Base-by-base conservation (phyloP, 148 eudicot genomes). In the Spergularia bocconei region DNA sequence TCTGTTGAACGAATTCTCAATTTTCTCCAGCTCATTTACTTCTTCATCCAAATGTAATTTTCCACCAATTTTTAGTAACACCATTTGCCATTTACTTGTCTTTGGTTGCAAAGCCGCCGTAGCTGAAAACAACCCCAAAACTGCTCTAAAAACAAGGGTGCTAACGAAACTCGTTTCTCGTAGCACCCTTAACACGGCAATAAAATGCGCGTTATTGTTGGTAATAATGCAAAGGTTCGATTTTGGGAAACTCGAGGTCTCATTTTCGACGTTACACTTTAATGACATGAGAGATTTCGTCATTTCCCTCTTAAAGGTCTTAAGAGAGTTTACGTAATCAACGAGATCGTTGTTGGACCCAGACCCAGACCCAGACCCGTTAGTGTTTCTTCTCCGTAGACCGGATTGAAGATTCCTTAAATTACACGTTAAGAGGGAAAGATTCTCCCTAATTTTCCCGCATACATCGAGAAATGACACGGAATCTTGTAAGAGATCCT, bases 381-480 rank as follows among this genome's bases (percentile, higher is more conserved):
- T 79, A 29, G 23, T 78, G 61, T 70, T 88, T 65, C 79, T 83
- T 41, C 88, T 82, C 8, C 85, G 66, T 14, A 90, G 74, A 56
- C 77, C 58, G 15, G 85, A 83, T 59, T 81, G 83, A 20, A 90
- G 67, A 51, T 85, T 82, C 52, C 68, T 70, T 6, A 72, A 48
- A 39, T 78, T 63, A 67, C 81, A 87, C 62, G 81, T 85, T 10
- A 84, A 50, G 52, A 77, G 88, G 63, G 81, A 61, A 21, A 80
- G 13, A 3, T 69, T 53, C 20, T 90, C 90, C 75, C 81, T 82
- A 13, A 67, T 25, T 20, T 52, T 69, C 33, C 81, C 82, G 61
- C 88, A 88, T 20, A 84, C 73, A 72, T 90, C 91, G 7, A 90
- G 78, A 64, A 88, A 75, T 29, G 70, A 85, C 9, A 83, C 25